Evolutionary conservation across 306 rosid species (phyloP).

Genomic region (Vicia sativa): DNA sequence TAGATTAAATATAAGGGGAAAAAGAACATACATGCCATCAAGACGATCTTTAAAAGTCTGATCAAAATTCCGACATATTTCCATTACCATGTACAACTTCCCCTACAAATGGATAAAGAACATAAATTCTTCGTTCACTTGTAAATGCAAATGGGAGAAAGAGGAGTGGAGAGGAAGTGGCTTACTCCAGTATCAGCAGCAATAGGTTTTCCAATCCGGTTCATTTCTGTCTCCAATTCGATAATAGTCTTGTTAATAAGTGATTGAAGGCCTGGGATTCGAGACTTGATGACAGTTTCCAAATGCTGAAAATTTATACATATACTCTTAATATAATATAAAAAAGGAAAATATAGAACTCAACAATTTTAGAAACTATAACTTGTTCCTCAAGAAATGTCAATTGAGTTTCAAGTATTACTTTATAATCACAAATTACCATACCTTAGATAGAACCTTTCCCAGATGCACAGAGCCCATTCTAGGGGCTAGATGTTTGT

Average conservation of each 20-base stretch:
- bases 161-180: not conserved
- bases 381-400: slow-evolving; percentile 8
- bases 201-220: slow-evolving; percentile 91
- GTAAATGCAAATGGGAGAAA: not conserved
- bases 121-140: slow-evolving; percentile 19
- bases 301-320: slow-evolving; percentile 68
- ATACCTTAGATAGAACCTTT: slow-evolving; percentile 91
- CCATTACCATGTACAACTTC: slow-evolving; percentile 85
- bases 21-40: slow-evolving; percentile 79
- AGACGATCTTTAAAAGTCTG: slow-evolving; percentile 94
- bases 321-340: not conserved
- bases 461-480: slow-evolving; percentile 99
- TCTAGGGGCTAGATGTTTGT: slow-evolving; percentile 85
- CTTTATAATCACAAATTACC: slow-evolving; percentile 16
- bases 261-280: slow-evolving; percentile 92
- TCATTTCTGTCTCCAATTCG: slow-evolving; percentile 86
- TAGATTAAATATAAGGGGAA: slow-evolving; percentile 17
- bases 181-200: slow-evolving; percentile 96
- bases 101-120: slow-evolving; percentile 65
- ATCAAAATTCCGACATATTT: slow-evolving; percentile 87
- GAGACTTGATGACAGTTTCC: slow-evolving; percentile 94
- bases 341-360: slow-evolving; percentile 15
- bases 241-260: slow-evolving; percentile 83
- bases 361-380: slow-evolving; percentile 3
- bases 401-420: slow-evolving; percentile 25